phyloP scores from a whole-genome alignment of 2,329 filamentous ascomycete genomes.

The Trichophyton simii region DNA sequence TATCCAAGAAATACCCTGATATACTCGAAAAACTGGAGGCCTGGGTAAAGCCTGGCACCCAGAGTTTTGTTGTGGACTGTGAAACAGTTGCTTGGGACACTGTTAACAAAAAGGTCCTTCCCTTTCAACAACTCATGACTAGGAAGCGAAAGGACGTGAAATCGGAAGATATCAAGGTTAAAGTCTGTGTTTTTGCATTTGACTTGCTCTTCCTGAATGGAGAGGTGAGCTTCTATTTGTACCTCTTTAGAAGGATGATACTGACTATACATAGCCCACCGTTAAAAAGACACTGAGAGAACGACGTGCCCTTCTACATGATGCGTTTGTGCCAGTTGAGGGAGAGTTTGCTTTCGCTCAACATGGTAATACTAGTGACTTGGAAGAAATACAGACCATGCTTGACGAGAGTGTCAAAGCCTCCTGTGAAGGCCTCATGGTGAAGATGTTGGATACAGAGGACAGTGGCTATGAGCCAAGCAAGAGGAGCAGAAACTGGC shows the following conservation, averaged over 20 bases:
- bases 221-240: constrained; percentile 38
- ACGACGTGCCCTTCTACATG: constrained; percentile 60
- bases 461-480: constrained; percentile 94
- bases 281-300: constrained; percentile 80
- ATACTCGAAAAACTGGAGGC: constrained; percentile 74
- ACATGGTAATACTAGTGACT: constrained; percentile 70
- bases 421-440: constrained; percentile 95
- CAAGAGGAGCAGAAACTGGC: constrained; percentile 93
- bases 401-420: constrained; percentile 92
- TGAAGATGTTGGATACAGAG: constrained; percentile 92
- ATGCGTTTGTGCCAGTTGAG: constrained; percentile 63
- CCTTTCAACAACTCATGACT: constrained; percentile 97
- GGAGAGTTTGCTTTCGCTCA: constrained; percentile 89
- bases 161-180: constrained; percentile 85
- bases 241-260: constrained; percentile 7
- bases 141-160: constrained; percentile 96
- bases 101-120: constrained; percentile 86
- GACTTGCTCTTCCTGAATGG: constrained; percentile 90
- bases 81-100: constrained; percentile 96
- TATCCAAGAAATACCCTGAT: constrained; percentile 96
- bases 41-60: constrained; percentile 83
- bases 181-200: constrained; percentile 94
- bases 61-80: constrained; percentile 95
- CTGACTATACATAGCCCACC: constrained; percentile 40
- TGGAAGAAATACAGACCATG: constrained; percentile 86